Evolutionary conservation across 202 grass and related monocot species (phyloP).

Genomic region (Digitaria exilis): DNA sequence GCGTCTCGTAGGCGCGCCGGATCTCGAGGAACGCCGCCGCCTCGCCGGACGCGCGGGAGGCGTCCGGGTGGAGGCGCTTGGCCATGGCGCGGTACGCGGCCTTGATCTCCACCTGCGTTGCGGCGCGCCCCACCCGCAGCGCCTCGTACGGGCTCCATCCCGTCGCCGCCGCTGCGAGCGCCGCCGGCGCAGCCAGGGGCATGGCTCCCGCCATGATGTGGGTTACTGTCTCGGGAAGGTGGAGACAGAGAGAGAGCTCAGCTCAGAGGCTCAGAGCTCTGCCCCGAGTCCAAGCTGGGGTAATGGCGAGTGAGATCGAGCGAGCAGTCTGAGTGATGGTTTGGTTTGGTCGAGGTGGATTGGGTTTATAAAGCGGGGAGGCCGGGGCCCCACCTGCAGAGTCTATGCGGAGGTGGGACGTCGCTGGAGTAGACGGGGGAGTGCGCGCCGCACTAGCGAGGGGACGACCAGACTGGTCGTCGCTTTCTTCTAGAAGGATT

Average conservation of each 20-base stretch:
- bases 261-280: no score
- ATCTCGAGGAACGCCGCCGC: constrained; percentile 56
- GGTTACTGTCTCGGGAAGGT: background rate
- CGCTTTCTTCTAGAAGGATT: constrained; percentile 28
- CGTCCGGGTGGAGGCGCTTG: constrained; percentile 73
- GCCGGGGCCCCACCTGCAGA: background rate
- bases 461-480: background rate
- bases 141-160: constrained; percentile 62
- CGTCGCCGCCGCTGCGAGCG: constrained; percentile 22
- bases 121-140: constrained; percentile 58
- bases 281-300: background rate
- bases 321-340: background rate
- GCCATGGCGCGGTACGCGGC: constrained; percentile 69
- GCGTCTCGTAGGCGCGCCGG: constrained; percentile 63
- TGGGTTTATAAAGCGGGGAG: background rate
- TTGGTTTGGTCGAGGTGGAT: background rate
- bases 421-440: background rate
- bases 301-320: background rate
- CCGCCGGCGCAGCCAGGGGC: background rate
- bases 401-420: background rate
- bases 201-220: constrained; percentile 24
- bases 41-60: background rate
- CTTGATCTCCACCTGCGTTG: constrained; percentile 66
- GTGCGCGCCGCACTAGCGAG: background rate
- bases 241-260: background rate